phyloP scores from a whole-genome alignment of 1,284 basidiomycete species.

The Hortiboletus rubellus region DNA sequence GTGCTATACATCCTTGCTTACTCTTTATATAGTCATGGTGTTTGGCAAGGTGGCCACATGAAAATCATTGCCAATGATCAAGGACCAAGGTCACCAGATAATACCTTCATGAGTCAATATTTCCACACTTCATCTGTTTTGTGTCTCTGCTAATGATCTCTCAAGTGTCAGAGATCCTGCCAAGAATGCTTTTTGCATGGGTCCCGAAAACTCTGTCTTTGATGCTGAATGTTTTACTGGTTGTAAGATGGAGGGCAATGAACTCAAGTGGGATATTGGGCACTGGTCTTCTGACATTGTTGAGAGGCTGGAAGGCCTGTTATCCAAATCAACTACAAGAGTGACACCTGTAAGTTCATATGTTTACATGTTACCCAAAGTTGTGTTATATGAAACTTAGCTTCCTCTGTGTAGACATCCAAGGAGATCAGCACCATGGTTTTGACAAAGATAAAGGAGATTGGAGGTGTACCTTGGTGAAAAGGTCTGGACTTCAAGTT shows the following conservation, averaged over 20 bases:
- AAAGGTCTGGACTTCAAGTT: conserved; percentile 56
- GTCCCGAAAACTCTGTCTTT: conserved; percentile 94
- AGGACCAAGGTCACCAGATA: conserved; percentile 88
- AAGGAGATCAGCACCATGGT: conserved; percentile 96
- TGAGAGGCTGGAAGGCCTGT: conserved; percentile 78
- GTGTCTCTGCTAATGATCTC: neutral
- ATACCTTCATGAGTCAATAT: conserved; percentile 90
- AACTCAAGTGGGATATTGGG: conserved; percentile 81
- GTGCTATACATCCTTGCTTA: neutral
- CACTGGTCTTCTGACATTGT: conserved; percentile 87
- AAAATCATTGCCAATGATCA: conserved; percentile 94
- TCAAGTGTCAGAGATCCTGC: conserved; percentile 76
- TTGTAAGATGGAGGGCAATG: conserved; percentile 78
- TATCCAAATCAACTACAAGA: conserved; percentile 78
- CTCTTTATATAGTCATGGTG: conserved; percentile 47
- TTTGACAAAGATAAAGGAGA: conserved; percentile 98
- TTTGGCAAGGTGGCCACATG: conserved; percentile 89
- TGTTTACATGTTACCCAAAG: conserved; percentile 27
- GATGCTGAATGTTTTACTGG: conserved; percentile 98
- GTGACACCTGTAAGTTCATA: conserved; percentile 83
- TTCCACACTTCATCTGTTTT: neutral
- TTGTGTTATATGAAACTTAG: neutral
- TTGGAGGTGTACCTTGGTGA: conserved; percentile 97
- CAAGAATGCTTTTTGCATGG: conserved; percentile 79
- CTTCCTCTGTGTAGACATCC: conserved; percentile 53